These are phyloP conservation scores for Ensete glaucum DNA, from an alignment of 176 grass and related monocot species.

Conservation along the genomic window DNA sequence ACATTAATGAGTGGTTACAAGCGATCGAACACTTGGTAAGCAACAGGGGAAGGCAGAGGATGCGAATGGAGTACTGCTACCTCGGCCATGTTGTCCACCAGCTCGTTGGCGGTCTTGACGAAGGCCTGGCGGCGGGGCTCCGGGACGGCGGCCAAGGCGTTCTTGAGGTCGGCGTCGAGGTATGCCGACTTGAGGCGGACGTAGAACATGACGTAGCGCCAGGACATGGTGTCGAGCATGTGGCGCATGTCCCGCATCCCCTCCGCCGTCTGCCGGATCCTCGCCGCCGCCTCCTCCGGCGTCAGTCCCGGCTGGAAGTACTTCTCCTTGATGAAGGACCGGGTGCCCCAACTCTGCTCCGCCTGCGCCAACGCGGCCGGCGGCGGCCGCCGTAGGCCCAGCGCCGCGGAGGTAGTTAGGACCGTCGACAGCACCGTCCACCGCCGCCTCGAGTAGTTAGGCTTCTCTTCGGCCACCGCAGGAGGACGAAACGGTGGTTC, in stretches of 20 bases:
- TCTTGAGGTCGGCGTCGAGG: constrained; percentile 79
- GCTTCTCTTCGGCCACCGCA: constrained; percentile 4
- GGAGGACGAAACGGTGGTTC: constrained; percentile 26
- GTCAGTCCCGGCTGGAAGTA: constrained; percentile 62
- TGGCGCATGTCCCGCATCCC: constrained; percentile 65
- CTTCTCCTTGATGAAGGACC: constrained; percentile 64
- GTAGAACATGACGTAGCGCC: constrained; percentile 89
- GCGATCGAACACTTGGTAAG: not conserved
- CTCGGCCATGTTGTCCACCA: constrained; percentile 87
- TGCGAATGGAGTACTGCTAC: not conserved
- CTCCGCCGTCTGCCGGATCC: constrained; percentile 87
- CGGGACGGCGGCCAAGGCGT: constrained; percentile 54
- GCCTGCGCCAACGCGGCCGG: constrained; percentile 1
- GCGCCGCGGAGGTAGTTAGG: constrained; percentile 26
- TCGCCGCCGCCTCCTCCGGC: constrained; percentile 60
- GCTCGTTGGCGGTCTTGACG: constrained; percentile 66
- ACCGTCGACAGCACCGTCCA: constrained; percentile 24
- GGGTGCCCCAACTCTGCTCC: constrained; percentile 68
- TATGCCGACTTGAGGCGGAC: constrained; percentile 71
- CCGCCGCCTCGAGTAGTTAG: constrained; percentile 16
- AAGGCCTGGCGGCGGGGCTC: constrained; percentile 45
- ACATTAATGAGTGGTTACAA: not conserved
- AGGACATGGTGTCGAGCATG: constrained; percentile 94
- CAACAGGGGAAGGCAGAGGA: not conserved
- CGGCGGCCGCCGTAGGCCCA: not conserved